phyloP scores from a whole-genome alignment of 2,329 filamentous ascomycete genomes.

The Epichloe bromicola region DNA sequence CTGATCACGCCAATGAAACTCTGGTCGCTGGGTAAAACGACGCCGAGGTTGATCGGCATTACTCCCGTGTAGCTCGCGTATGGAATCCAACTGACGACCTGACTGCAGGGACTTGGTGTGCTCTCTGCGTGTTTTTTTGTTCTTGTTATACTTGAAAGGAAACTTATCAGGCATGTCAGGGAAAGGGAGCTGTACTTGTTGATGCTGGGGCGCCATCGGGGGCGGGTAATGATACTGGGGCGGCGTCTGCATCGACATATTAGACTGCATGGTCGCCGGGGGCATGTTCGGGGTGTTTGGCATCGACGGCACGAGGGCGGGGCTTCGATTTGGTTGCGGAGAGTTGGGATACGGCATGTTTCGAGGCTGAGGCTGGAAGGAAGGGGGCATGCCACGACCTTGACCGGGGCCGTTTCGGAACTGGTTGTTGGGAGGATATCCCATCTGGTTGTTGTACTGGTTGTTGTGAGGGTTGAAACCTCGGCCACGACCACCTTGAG shows the following conservation, averaged over 20 bases:
- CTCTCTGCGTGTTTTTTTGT: constrained; percentile 32
- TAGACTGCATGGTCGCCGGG: constrained; percentile 37
- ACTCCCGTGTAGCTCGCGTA: constrained; percentile 20
- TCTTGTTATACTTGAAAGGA: constrained; percentile 31
- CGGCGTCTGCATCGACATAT: constrained; percentile 51
- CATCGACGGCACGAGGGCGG: constrained; percentile 51
- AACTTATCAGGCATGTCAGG: constrained; percentile 20
- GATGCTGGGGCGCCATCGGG: constrained; percentile 46
- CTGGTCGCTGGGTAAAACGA: constrained; percentile 33
- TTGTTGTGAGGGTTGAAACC: constrained; percentile 30
- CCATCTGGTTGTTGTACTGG: constrained; percentile 34
- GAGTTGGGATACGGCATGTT: constrained; percentile 44
- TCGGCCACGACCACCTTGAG: constrained; percentile 37
- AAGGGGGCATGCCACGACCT: constrained; percentile 39
- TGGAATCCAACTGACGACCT: constrained; percentile 24
- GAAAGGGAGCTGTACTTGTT: constrained; percentile 44
- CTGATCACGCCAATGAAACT: constrained; percentile 19
- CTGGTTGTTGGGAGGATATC: constrained; percentile 30
- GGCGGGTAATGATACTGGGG: constrained; percentile 49
- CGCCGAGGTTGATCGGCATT: constrained; percentile 25
- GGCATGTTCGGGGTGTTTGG: constrained; percentile 59
- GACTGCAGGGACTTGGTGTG: constrained; percentile 31
- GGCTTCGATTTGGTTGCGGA: constrained; percentile 52
- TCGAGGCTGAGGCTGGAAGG: constrained; percentile 30
- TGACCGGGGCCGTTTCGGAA: constrained; percentile 30